phyloP scores from a whole-genome alignment of 139 green algal genomes.

The Coccomyxa sp. region DNA sequence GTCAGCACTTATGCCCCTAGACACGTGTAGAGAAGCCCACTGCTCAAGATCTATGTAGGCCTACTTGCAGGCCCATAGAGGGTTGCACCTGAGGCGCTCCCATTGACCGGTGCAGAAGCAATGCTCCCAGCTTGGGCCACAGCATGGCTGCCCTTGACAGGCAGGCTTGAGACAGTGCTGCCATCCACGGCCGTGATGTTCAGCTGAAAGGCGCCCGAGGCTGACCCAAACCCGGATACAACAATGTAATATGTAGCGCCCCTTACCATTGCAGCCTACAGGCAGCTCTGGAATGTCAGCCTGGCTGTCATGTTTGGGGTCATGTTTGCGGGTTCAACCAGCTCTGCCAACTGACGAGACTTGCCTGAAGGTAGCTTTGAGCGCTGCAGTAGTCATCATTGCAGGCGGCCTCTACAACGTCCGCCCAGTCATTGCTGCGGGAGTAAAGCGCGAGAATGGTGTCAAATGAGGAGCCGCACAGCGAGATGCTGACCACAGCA shows the following conservation, averaged over 20 bases:
- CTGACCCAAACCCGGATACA: neutral
- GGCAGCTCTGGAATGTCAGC: neutral
- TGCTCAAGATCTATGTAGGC: neutral
- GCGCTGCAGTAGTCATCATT: neutral
- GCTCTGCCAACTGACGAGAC: neutral
- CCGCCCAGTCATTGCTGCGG: neutral
- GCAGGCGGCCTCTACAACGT: neutral
- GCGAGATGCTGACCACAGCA: slow-evolving; percentile 28
- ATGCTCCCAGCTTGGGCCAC: neutral
- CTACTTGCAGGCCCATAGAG: too few species aligned
- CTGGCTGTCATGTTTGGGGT: neutral
- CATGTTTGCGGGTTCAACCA: neutral
- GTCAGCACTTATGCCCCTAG: neutral
- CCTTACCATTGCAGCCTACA: neutral
- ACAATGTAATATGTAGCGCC: neutral
- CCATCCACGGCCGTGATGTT: neutral
- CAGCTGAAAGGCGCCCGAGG: neutral
- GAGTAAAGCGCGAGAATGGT: slow-evolving; percentile 26
- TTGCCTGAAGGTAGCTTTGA: neutral
- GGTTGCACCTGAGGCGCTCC: neutral
- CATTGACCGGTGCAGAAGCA: neutral
- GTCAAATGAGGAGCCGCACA: slow-evolving; percentile 50
- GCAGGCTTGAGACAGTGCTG: neutral
- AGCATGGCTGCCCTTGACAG: neutral
- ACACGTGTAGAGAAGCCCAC: neutral